A percentile compares a stretch with the other conserved stretches of the same genome.
Evolutionary conservation across 2,329 filamentous ascomycete genomes (phyloP).

Genomic region (Venturia carpophila): DNA sequence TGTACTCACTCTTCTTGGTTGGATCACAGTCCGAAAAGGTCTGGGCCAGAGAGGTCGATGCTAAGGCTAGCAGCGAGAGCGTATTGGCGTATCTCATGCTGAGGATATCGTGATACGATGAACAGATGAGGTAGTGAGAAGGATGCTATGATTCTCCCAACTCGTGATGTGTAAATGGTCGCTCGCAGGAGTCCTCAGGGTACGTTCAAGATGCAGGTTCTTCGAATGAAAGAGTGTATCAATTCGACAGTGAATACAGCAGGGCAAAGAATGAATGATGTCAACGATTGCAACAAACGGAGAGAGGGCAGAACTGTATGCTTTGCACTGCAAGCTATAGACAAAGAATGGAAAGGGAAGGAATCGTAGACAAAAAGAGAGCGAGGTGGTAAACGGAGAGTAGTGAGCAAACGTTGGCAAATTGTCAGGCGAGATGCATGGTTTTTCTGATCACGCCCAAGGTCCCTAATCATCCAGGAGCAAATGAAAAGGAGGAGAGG

Average conservation of each 20-base stretch:
- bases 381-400: not conserved
- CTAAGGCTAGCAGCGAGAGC: conserved; percentile 11
- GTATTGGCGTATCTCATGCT: conserved; percentile 14
- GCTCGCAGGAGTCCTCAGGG: not conserved
- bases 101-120: not conserved
- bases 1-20: conserved; percentile 31
- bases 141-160: not conserved
- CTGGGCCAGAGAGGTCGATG: conserved; percentile 27
- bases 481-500: conserved; percentile 5
- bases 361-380: not conserved
- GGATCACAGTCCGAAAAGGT: conserved; percentile 41
- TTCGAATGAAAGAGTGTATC: not conserved
- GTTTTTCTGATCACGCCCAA: not conserved
- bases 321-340: conserved; percentile 2
- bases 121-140: not conserved
- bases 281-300: not conserved
- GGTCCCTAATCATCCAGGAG: conserved; percentile 2
- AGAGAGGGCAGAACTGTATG: not conserved
- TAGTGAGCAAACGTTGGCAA: conserved; percentile 6
- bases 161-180: not conserved
- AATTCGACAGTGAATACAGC: not conserved
- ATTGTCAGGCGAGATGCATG: not conserved
- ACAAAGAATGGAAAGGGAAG: conserved; percentile 10
- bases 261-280: not conserved
- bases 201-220: not conserved